Evolutionary conservation across 352 stramenopile species (phyloP), one percentile per base, ranked within the genome.

Genomic region (Phytophthora pisi): DNA sequence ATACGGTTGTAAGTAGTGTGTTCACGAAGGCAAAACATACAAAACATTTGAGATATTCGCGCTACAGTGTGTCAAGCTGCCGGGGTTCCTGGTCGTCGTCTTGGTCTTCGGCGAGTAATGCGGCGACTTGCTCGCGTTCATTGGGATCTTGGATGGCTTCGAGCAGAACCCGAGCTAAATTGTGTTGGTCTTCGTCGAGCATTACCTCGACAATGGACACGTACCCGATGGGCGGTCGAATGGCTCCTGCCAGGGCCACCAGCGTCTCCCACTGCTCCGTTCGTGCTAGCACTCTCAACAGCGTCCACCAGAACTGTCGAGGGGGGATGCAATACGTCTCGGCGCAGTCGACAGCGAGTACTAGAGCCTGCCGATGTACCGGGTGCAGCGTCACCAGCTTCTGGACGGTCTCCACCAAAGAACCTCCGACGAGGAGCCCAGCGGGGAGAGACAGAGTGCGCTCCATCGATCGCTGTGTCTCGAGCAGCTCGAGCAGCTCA

Each of bases 311-410:
- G 53, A 90, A 85, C 64, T 89, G 81, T 18, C 68, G 72, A 30
- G 83, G 81, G 23, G 75, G 73, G 15, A 91, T 58, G 7, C 58
- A 52, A 38, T 82, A 84, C 26, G 82, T 66, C 47, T 83, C 70
- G 7, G 70, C 81, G 55, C 82, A 57, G n/a, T 74, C 56, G 0
- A 86, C 72, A 15, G 79, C 71, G 1, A 71, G 45, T 3, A 65
- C 30, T 9, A 91, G 69, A 31, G 78, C 75, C 10, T 73, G 58
- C 11, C 62, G 60, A 34, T 86, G 70, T 2, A 67, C 70, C 9
- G 81, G 70, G 43, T 85, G 79, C 26, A 91, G 59, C 24, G 70
- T 76, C 24, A 89, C 61, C n/a, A 90, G 52, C 54, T 90, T 88
- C 49, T 89, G 70, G 34, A 90, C 55, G 28, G 79, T 90, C 55